Evolutionary conservation across 208 protist genomes (phyloP), one percentile per base, ranked within the genome.

Genomic region (Angomonas deanei): DNA sequence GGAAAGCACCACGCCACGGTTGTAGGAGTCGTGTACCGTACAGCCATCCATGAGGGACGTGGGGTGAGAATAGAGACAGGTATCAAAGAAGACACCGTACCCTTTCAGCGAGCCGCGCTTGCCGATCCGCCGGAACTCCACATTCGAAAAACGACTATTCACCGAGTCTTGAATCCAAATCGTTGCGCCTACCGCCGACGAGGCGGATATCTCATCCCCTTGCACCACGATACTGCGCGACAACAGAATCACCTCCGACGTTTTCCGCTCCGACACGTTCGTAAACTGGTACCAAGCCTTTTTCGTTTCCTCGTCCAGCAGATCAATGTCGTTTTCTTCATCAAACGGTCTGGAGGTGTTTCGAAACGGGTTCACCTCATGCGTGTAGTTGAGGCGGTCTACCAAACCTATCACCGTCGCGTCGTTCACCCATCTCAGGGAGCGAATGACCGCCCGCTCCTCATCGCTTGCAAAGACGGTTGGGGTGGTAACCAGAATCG

Each of bases 151-250:
- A 11, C 53, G 49, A 3, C 58, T 61, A 13, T 33, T 64, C 17
- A 62, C 64, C 0, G 62, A 62, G 50, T 50, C 47, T 17, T 13
- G 8, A 0, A 77, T 2, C 61, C 42, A 64, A 23, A 77, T 17
- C 0, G 72, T 63, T 0, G 50, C 77, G 21, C 71, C 77, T 15
- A 75, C 38, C 26, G 30, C 70, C n/a, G 66, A 70, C 1, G 70
- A 30, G 17, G 61, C 15, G 23, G 71, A 76, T 17, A 23, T 31
- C 2, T 48, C 39, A 56, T 88, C 79, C 52, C 87, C 81, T 48
- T 79, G 71, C 13, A 93, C 64, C 27, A 61, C 34, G 28, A 93
- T 69, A 55, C 70, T 88, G 47, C 83, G 79, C 0, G 70, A 66
- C 15, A 91, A 60, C 38, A 88, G 63, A 1, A 76, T 71, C 2